A percentile compares a stretch with the other conserved stretches of the same genome.
These are phyloP conservation scores for Saccharomycodes ludwigii DNA, from an alignment of 805 yeast species.

Conservation along the genomic window DNA sequence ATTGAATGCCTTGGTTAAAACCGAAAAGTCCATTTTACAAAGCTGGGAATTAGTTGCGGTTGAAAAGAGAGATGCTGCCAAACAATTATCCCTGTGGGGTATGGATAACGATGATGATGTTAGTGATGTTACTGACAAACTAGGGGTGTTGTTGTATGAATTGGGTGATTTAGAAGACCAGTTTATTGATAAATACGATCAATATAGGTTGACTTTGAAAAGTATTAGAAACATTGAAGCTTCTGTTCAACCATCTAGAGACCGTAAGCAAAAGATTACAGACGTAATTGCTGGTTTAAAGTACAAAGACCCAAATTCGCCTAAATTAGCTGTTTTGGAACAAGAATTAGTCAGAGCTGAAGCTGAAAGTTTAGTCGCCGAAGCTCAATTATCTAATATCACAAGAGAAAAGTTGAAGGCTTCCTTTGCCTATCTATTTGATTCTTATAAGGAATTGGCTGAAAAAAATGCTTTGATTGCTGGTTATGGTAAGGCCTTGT, in stretches of 20 bases:
- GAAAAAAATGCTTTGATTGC: conserved; percentile 80
- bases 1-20: conserved; percentile 60
- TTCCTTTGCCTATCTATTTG: conserved; percentile 75
- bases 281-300: conserved; percentile 76
- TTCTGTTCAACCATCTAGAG: conserved; percentile 80
- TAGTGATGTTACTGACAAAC: conserved; percentile 74
- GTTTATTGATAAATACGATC: conserved; percentile 77
- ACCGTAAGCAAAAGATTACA: conserved; percentile 73
- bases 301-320: conserved; percentile 77
- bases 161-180: conserved; percentile 81
- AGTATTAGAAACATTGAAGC: conserved; percentile 76
- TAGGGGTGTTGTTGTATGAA: conserved; percentile 74
- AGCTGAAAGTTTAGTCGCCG: conserved; percentile 85
- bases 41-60: conserved; percentile 64
- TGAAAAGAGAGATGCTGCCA: conserved; percentile 74
- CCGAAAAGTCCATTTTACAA: conserved; percentile 73
- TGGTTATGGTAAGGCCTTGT: conserved; percentile 78
- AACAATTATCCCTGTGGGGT: conserved; percentile 79
- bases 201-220: conserved; percentile 72
- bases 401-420: conserved; percentile 80
- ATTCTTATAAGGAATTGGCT: conserved; percentile 73
- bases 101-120: conserved; percentile 78
- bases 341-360: conserved; percentile 87
- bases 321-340: conserved; percentile 66
- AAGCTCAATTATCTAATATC: conserved; percentile 80